Conservation (phyloP, 495 filamentous ascomycete species). For the Neurospora pannonica region DNA sequence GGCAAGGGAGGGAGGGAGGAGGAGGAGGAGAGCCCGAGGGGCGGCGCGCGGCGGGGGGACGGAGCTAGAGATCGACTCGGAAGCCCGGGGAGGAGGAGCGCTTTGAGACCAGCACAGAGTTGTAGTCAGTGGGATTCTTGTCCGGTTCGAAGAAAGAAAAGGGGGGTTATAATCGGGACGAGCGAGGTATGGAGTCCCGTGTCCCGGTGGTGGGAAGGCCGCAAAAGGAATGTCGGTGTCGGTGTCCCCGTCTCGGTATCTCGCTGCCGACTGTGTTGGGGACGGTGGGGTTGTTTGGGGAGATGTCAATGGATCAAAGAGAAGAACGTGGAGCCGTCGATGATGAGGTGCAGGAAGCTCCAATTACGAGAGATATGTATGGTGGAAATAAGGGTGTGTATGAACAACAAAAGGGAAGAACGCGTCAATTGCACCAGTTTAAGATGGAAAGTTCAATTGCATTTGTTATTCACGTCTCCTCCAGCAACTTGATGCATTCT, state of each 20-base stretch:
- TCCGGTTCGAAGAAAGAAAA: not conserved
- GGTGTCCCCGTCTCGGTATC: not conserved
- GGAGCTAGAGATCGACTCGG: not conserved
- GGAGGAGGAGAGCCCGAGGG: not conserved
- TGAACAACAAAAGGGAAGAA: not conserved
- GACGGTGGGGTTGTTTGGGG: not conserved
- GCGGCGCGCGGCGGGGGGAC: not conserved
- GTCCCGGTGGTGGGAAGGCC: not conserved
- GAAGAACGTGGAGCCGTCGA: not conserved
- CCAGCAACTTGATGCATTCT: not conserved
- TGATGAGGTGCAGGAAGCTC: not conserved
- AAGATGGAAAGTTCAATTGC: not conserved
- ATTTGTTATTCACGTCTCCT: not conserved
- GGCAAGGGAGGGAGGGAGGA: no score
- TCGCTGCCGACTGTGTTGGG: not conserved
- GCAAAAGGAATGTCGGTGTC: not conserved
- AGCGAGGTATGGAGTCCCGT: not conserved
- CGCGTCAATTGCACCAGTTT: not conserved
- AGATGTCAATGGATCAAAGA: not conserved
- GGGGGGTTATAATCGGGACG: not conserved
- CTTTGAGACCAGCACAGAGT: not conserved
- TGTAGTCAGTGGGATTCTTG: not conserved
- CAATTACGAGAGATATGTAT: not conserved
- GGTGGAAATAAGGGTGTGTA: not conserved
- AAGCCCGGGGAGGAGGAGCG: not conserved